phyloP scores from a whole-genome alignment of 306 rosid species.

The Mimosa pudica region DNA sequence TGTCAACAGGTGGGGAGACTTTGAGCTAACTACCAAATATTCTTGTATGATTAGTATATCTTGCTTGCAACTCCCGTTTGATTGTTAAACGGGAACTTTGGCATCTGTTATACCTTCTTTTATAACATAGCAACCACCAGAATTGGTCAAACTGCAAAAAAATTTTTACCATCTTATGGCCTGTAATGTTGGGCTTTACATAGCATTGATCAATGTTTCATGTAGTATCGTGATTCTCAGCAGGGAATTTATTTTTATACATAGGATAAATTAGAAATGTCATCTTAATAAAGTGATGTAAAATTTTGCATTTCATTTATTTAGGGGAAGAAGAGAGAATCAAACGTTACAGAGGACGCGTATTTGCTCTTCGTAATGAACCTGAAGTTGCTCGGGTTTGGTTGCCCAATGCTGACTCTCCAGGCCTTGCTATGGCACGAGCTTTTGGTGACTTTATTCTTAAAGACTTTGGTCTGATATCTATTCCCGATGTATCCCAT shows the following conservation, averaged over 20 bases:
- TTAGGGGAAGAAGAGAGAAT: constrained; percentile 86
- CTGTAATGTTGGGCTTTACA: not conserved
- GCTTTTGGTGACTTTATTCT: constrained; percentile 90
- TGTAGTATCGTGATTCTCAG: not conserved
- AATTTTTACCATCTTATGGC: not conserved
- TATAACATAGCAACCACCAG: not conserved
- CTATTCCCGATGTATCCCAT: constrained; percentile 67
- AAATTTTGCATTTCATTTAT: constrained; percentile 17
- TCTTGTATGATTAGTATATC: not conserved
- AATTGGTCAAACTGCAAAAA: not conserved
- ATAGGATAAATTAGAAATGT: not conserved
- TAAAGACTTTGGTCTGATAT: constrained; percentile 75
- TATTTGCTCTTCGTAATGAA: constrained; percentile 66
- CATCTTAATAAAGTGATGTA: constrained; percentile 15
- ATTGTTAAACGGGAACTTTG: not conserved
- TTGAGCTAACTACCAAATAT: not conserved
- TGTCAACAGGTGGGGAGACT: not conserved
- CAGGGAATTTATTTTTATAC: constrained; percentile 6
- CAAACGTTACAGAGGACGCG: constrained; percentile 68
- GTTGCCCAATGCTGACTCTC: constrained; percentile 73
- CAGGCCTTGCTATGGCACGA: constrained; percentile 93
- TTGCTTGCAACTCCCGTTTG: not conserved
- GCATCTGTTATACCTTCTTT: not conserved
- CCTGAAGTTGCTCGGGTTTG: constrained; percentile 70
- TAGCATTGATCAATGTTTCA: not conserved